A percentile compares a stretch with the other conserved stretches of the same genome.
phyloP scores from a whole-genome alignment of 2,329 filamentous ascomycete species.

The Cercospora zeina region DNA sequence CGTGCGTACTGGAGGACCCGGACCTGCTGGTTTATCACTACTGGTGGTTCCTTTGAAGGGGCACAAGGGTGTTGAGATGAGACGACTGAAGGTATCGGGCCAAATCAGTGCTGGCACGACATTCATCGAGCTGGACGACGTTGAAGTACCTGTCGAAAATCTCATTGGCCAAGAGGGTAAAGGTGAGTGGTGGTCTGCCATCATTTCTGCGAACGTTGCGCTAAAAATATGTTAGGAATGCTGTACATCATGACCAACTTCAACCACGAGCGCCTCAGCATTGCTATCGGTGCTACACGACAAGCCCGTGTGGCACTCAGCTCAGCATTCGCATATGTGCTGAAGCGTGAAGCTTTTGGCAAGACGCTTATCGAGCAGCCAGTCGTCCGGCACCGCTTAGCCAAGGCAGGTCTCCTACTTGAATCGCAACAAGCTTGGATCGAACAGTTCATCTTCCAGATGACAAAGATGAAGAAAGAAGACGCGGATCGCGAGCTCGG shows the following conservation, averaged over 20 bases:
- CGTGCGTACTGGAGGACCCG: slow-evolving; percentile 68
- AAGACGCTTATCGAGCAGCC: slow-evolving; percentile 71
- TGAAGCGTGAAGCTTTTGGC: slow-evolving; percentile 68
- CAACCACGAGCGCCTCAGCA: slow-evolving; percentile 72
- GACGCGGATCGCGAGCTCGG: slow-evolving; percentile 66
- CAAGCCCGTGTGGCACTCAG: slow-evolving; percentile 62
- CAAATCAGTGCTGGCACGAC: slow-evolving; percentile 68
- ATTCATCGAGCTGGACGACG: slow-evolving; percentile 74
- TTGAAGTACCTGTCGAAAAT: slow-evolving; percentile 69
- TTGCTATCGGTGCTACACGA: slow-evolving; percentile 64
- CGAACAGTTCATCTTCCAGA: slow-evolving; percentile 68
- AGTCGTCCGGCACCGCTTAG: slow-evolving; percentile 71
- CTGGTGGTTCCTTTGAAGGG: slow-evolving; percentile 70
- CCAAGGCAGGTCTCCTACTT: slow-evolving; percentile 66
- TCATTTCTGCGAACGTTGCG: slow-evolving; percentile 59
- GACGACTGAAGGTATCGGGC: slow-evolving; percentile 66
- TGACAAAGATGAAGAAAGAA: slow-evolving; percentile 61
- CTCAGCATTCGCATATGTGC: slow-evolving; percentile 61
- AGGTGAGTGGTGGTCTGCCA: slow-evolving; percentile 65
- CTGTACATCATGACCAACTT: slow-evolving; percentile 53
- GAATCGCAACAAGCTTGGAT: slow-evolving; percentile 73
- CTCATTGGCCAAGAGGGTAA: slow-evolving; percentile 68
- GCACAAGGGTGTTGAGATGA: slow-evolving; percentile 66
- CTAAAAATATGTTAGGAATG: slow-evolving; percentile 65
- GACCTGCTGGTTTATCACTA: slow-evolving; percentile 63